phyloP scores from a whole-genome alignment of 768 basidiomycete genomes.

The Trametes cubensis region DNA sequence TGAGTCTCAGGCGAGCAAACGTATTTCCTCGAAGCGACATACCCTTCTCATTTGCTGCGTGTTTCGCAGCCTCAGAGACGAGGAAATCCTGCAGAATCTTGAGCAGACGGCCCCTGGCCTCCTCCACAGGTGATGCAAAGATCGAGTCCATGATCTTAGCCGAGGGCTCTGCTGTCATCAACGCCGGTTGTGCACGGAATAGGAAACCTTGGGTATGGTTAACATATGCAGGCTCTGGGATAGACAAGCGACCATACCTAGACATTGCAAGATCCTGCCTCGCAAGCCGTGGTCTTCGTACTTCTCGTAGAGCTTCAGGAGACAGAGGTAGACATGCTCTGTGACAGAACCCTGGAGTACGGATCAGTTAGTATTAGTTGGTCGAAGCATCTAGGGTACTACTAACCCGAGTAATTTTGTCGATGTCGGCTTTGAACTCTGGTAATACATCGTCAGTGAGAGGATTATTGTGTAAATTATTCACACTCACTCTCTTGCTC shows the following conservation, averaged over 20 bases:
- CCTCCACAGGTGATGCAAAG: slow-evolving; percentile 74
- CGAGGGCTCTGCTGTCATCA: slow-evolving; percentile 84
- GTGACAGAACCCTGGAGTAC: slow-evolving; percentile 63
- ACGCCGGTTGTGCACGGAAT: slow-evolving; percentile 87
- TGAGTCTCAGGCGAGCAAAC: background rate
- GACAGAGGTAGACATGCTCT: slow-evolving; percentile 78
- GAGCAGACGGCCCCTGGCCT: slow-evolving; percentile 71
- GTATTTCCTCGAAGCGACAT: slow-evolving; percentile 24
- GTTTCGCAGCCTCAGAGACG: slow-evolving; percentile 78
- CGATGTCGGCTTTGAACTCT: slow-evolving; percentile 62
- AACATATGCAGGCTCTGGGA: background rate
- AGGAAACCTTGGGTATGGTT: slow-evolving; percentile 62
- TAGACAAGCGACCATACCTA: slow-evolving; percentile 55
- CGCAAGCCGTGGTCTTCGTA: slow-evolving; percentile 59
- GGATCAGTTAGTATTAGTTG: background rate
- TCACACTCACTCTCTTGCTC: slow-evolving; percentile 58
- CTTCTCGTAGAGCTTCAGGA: slow-evolving; percentile 75
- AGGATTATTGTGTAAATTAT: no score
- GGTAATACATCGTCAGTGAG: background rate
- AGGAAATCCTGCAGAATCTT: slow-evolving; percentile 94
- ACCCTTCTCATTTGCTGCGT: slow-evolving; percentile 71
- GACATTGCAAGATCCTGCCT: slow-evolving; percentile 78
- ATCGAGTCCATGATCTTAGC: slow-evolving; percentile 88
- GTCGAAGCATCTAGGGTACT: background rate
- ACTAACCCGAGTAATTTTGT: slow-evolving; percentile 57